Base-by-base conservation (phyloP, 2,329 filamentous ascomycete species). In the Talaromyces sp. region DNA sequence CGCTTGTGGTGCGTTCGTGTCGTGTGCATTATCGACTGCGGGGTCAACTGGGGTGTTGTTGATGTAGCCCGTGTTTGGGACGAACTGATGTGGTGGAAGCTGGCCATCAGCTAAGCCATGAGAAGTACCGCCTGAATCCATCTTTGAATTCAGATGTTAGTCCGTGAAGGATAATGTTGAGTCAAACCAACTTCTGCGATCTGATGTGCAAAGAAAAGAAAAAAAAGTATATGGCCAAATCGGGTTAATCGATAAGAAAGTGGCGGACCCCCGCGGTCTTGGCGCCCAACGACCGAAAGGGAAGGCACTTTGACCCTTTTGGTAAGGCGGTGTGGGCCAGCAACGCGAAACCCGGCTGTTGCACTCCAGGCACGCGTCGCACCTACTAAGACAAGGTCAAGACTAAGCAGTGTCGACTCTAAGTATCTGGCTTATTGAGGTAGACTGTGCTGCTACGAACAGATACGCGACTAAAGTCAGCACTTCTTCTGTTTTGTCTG, bases 41-140 rank as follows among this genome's bases (percentile, higher is more conserved):
- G 64, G 64, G 59, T 62, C 35, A 10, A 22, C 41, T 27, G 61
- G 17, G 15, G 58, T 19, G 50, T 9, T 50, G 37, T 62, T 33
- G 37, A 66, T 41, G 25, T 66, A 66, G 35, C 64, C 64, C 39
- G 64, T 62, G 63, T 84, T 83, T 58, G 80, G 80, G 33, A 83
- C 70, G 67, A 83, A 84, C 11, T 74, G 80, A 68, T 84, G 81
- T 2, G 79, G 78, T 22, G 83, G 83, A 13, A 72, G 67, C 52
- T 82, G 72, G 17, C 79, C 82, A 69, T 80, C 81, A 60, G 82
- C 82, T 64, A 78, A 73, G 50, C 75, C 74, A 35, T 43, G 64
- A 25, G 43, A 45, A 39, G 43, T 3, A 33, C 11, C 22, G 4
- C 39, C 52, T 59, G 70, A 19, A 4, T 61, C 67, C 63, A 65